Conservation (phyloP, 257 asterid species). For the Striga asiatica region DNA sequence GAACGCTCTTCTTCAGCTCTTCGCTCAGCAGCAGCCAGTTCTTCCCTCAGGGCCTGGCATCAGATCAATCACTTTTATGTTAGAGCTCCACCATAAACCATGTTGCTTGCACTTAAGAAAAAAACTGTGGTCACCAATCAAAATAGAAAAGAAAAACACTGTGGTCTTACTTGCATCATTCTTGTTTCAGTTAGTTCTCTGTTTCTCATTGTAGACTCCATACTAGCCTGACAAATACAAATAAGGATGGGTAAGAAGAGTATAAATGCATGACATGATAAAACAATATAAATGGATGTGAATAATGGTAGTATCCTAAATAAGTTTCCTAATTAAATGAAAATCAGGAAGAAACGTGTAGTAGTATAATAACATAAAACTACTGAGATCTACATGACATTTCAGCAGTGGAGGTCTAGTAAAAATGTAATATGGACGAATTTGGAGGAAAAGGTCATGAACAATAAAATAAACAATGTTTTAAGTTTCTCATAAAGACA, state of each 20-base stretch:
- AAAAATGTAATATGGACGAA: not conserved
- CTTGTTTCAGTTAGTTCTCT: slow-evolving; percentile 98
- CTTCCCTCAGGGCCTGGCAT: slow-evolving; percentile 86
- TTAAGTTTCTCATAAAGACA: slow-evolving; percentile 2
- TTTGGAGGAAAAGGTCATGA: slow-evolving; percentile 4
- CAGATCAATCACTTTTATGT: slow-evolving; percentile 11
- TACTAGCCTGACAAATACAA: slow-evolving; percentile 51
- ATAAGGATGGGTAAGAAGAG: slow-evolving; percentile 7
- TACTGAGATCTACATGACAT: slow-evolving; percentile 6
- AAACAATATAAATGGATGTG: not conserved
- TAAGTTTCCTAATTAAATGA: slow-evolving; percentile 1
- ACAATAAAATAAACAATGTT: not conserved
- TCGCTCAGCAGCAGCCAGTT: slow-evolving; percentile 81
- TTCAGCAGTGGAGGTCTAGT: not conserved
- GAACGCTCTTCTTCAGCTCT: slow-evolving; percentile 97
- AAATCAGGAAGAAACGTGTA: slow-evolving; percentile 3
- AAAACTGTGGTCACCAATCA: no score
- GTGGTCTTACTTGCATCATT: slow-evolving; percentile 90
- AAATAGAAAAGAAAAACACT: no score
- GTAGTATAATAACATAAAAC: slow-evolving; percentile 11
- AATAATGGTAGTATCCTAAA: slow-evolving; percentile 1
- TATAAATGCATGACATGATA: slow-evolving; percentile 5
- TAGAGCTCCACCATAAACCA: slow-evolving; percentile 17
- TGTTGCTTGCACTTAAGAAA: slow-evolving; percentile 1
- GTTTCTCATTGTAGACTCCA: slow-evolving; percentile 85